Conservation (phyloP, 2,329 filamentous ascomycete species). For the Lecanicillium sp. region DNA sequence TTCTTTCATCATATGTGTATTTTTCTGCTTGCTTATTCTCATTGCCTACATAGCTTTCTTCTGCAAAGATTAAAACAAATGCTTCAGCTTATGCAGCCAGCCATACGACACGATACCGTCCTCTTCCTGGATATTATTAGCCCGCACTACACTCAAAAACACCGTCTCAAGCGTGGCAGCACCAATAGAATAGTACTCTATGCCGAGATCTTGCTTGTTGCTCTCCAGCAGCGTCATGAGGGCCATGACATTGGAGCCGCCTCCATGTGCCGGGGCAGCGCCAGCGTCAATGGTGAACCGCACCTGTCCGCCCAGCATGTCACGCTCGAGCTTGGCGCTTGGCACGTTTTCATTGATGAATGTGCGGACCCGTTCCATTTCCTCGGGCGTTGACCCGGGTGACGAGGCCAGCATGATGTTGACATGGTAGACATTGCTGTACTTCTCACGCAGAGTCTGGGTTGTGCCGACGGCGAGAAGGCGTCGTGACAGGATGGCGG, state of each 20-base stretch:
- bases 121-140: constrained; percentile 36
- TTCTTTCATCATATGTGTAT: no score
- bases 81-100: background rate
- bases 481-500: constrained; percentile 25
- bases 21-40: no score
- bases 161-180: constrained; percentile 63
- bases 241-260: constrained; percentile 16
- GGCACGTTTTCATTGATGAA: constrained; percentile 48
- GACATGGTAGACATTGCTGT: constrained; percentile 56
- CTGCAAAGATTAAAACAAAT: no score
- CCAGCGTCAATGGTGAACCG: constrained; percentile 23
- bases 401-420: constrained; percentile 53
- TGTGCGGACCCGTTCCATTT: constrained; percentile 46
- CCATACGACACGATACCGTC: constrained; percentile 6
- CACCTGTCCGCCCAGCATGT: constrained; percentile 57
- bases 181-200: constrained; percentile 59
- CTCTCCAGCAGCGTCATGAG: constrained; percentile 43
- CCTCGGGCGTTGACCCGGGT: constrained; percentile 44
- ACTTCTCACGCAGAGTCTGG: constrained; percentile 46
- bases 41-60: no score
- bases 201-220: constrained; percentile 46
- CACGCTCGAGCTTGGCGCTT: constrained; percentile 46
- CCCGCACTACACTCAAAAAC: constrained; percentile 59
- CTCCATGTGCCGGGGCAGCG: no score
- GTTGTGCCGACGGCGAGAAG: constrained; percentile 57